Evolutionary conservation across 2,329 filamentous ascomycete species (phyloP), one percentile per base, ranked within the genome.

Genomic region (Sporothrix mexicana): DNA sequence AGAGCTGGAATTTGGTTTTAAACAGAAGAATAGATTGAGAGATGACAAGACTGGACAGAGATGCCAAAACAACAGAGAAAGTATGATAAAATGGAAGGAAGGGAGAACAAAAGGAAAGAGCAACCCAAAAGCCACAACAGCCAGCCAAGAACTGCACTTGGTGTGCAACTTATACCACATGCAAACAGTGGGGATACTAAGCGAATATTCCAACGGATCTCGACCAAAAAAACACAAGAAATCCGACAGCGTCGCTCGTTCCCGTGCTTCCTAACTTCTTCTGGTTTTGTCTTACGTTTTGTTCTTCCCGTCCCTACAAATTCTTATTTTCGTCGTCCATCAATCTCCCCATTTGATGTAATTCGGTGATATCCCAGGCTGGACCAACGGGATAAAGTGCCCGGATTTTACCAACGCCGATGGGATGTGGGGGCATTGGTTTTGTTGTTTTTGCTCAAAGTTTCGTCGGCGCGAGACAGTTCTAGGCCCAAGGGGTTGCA

Each of bases 341-440:
- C 4, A 10, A 3, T 17, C 1, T 13, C n/a, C 61, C 20, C n/a
- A 43, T 23, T 45, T 45, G 17, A 64, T 17, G 9, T 9, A 53
- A 53, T 20, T 57, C 67, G 67, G 67, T 20, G 61, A 57, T 72
- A 59, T 67, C 6, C 10, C 10, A 8, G 45, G 23, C 59, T 51
- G 25, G 36, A 15, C 25, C 47, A 25, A 23, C 59, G 70, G 70
- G 47, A 57, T 70, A 62, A 53, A 13, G 36, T n/a, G 51, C 6
- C 71, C 71, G 71, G 71, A 69, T 9, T 72, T 72, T 64, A 64
- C 64, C n/a, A 69, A 69, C 4, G 36, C 61, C 71, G 61, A 72
- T 30, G 30, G 13, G n/a, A 15, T 25, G 64, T 47, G 61, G 59
- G 59, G 59, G 36, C 9, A 1, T 64, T 10, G n/a, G 4, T 41